Conservation (phyloP, 2,329 filamentous ascomycete species). For the Pseudogymnoascus sp. region DNA sequence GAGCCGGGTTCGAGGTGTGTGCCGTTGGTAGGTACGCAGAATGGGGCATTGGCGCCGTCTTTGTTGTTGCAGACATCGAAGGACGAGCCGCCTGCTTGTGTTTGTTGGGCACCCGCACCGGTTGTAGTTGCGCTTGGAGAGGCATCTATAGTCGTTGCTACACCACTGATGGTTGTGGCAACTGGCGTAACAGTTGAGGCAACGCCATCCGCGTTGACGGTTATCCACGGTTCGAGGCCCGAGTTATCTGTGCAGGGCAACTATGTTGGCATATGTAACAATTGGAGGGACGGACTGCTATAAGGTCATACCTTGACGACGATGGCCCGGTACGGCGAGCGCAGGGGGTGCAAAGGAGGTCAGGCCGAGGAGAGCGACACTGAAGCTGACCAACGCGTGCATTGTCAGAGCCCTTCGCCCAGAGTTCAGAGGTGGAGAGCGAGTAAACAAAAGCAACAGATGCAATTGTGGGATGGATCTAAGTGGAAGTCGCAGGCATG, state of each 20-base stretch:
- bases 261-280: not conserved
- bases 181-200: conserved; percentile 22
- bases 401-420: not conserved
- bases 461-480: not conserved
- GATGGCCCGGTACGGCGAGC: not conserved
- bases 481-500: not conserved
- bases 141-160: conserved; percentile 18
- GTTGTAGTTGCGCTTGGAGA: conserved; percentile 12
- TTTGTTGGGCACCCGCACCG: conserved; percentile 11
- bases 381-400: not conserved
- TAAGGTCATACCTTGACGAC: not conserved
- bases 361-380: not conserved
- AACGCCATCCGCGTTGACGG: conserved; percentile 13
- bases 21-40: conserved; percentile 25
- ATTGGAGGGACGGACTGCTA: not conserved
- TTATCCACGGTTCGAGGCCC: conserved; percentile 21
- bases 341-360: not conserved
- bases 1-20: conserved; percentile 22
- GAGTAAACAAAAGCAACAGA: not conserved
- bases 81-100: conserved; percentile 20
- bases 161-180: conserved; percentile 19
- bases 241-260: conserved; percentile 3
- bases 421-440: not conserved
- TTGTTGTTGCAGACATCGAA: conserved; percentile 24
- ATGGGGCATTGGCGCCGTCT: conserved; percentile 21